Conservation (phyloP, 2,329 filamentous ascomycete genomes). For the Pseudogymnoascus sp. region DNA sequence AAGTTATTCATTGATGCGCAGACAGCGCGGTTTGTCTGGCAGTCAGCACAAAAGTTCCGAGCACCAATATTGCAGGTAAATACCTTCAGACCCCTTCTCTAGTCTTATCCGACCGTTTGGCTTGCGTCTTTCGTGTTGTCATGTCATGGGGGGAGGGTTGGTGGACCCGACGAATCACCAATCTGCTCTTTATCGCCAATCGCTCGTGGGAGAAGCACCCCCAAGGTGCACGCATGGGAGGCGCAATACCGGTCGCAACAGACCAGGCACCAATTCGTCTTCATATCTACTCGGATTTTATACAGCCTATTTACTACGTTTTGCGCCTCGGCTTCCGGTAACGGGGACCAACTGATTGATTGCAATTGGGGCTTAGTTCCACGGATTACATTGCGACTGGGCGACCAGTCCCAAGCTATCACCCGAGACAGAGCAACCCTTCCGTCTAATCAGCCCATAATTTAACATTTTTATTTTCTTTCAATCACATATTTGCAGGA, state of each 20-base stretch:
- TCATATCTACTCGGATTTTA: background rate
- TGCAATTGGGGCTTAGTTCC: background rate
- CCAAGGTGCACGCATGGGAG: background rate
- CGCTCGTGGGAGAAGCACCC: background rate
- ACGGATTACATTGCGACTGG: background rate
- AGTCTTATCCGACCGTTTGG: background rate
- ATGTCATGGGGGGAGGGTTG: slow-evolving; percentile 3
- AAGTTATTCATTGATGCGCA: background rate
- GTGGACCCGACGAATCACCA: slow-evolving; percentile 5
- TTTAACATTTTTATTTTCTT: background rate
- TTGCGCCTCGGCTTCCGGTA: slow-evolving; percentile 4
- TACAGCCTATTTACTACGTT: background rate
- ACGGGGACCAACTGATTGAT: background rate
- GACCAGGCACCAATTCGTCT: background rate
- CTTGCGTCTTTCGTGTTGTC: slow-evolving; percentile 2
- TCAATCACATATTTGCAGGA: background rate
- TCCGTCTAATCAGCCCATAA: slow-evolving; percentile 2
- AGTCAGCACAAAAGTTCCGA: background rate
- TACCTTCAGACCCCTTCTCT: background rate
- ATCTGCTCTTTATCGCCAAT: slow-evolving; percentile 8
- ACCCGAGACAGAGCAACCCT: background rate
- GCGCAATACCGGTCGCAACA: background rate
- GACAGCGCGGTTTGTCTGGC: background rate
- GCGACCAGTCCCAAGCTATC: background rate
- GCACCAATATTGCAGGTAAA: background rate